phyloP scores from a whole-genome alignment of 2,329 filamentous ascomycete genomes.

The Penicillium sp. region DNA sequence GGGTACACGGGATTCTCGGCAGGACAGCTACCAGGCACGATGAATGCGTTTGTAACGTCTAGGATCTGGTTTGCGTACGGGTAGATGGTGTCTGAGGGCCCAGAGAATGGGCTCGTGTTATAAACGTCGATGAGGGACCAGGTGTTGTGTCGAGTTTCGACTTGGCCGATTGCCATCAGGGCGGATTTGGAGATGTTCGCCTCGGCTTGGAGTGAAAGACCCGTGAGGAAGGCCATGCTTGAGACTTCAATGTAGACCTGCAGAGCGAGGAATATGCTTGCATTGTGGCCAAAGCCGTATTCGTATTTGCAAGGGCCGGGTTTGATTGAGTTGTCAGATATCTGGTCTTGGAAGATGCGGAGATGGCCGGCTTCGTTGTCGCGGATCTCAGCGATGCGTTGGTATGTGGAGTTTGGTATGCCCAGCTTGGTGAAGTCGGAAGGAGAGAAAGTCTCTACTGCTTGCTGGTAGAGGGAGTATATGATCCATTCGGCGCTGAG shows the following conservation, averaged over 20 bases:
- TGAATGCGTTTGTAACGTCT: neutral
- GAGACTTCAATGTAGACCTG: conserved; percentile 13
- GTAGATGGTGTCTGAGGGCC: neutral
- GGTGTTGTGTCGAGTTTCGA: neutral
- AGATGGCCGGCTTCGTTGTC: neutral
- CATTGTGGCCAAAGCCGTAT: neutral
- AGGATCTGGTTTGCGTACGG: neutral
- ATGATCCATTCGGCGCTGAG: neutral
- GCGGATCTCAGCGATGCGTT: neutral
- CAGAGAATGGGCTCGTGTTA: neutral
- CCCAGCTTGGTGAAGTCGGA: neutral
- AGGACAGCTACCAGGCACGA: neutral
- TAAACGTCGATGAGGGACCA: neutral
- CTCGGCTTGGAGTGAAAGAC: conserved; percentile 24
- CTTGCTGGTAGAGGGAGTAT: neutral
- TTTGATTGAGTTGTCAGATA: neutral
- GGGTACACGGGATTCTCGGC: neutral
- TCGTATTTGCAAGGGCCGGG: neutral
- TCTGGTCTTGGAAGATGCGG: neutral
- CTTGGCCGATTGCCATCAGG: conserved; percentile 18
- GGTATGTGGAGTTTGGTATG: neutral
- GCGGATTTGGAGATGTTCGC: conserved; percentile 36
- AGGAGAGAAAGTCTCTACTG: neutral
- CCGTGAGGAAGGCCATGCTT: conserved; percentile 14
- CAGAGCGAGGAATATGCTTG: neutral